Base-by-base conservation (phyloP, 192 early-diverging fungal genomes). In the Umbelopsis sp. region DNA sequence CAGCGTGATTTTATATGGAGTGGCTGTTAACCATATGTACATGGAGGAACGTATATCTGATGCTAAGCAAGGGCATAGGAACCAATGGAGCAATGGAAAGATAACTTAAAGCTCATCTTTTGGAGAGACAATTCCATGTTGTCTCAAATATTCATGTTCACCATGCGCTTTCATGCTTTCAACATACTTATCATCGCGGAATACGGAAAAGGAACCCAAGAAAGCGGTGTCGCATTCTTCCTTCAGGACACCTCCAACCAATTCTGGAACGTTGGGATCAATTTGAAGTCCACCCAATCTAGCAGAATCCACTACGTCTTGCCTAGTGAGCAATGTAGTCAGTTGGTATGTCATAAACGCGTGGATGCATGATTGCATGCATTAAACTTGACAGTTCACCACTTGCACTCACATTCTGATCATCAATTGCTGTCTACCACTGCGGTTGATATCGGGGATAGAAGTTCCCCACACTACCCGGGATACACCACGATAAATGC, bases 401-500 rank as follows among this genome's bases (percentile, higher is more conserved):
- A 4, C 37, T 10, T 6, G 6, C 37, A 41, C 66, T 73, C 64
- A 73, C 72, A 68, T 68, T 18, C 51, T 53, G 35, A 73, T 61
- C 46, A 68, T 68, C 13, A 73, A n/a, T 55, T 73, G 72, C 13
- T 67, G 66, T 48, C 72, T 53, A 15, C 72, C 72, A 23, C 72
- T 73, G 16, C 64, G 46, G 45, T 73, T 73, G 30, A 73, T 73
- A 64, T 73, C 72, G 27, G 66, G 66, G n/a, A 73, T 68, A 1
- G 72, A 68, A 23, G 72, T 61, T 23, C 72, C 72, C 72, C 72
- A 73, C 1, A 73, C 72, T 4, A 73, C 72, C 35, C 72, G 72
- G 15, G 66, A 8, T 20, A 73, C 66, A 64, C 72, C 72, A 44
- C 72, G 72, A 35, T 73, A 73, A 49, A 73, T 49, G 47, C 50